Conservation (phyloP, 306 rosid species). For the Dryas drummondii region DNA sequence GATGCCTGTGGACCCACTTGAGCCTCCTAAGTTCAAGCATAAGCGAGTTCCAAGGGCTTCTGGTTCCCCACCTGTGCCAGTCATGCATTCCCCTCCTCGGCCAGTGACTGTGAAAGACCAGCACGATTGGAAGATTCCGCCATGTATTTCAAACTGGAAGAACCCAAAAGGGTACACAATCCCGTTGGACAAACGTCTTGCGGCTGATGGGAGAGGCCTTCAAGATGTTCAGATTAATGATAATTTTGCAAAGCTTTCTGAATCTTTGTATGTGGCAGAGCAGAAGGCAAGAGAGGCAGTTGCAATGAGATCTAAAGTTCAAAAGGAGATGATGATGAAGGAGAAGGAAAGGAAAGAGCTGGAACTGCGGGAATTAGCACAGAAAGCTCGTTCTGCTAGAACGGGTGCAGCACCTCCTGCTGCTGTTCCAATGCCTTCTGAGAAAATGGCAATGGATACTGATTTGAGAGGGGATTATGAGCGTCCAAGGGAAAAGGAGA, state of each 20-base stretch:
- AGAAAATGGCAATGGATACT: slow-evolving; percentile 46
- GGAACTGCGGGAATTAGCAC: slow-evolving; percentile 77
- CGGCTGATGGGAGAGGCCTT: slow-evolving; percentile 86
- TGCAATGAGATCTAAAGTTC: slow-evolving; percentile 90
- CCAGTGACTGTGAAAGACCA: slow-evolving; percentile 90
- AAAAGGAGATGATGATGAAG: slow-evolving; percentile 79
- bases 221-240: slow-evolving; percentile 89
- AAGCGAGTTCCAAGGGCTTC: slow-evolving; percentile 91
- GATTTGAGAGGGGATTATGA: slow-evolving; percentile 60
- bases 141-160: slow-evolving; percentile 93
- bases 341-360: slow-evolving; percentile 84
- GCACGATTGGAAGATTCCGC: slow-evolving; percentile 96
- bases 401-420: slow-evolving; percentile 64
- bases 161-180: slow-evolving; percentile 89
- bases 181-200: slow-evolving; percentile 88
- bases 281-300: slow-evolving; percentile 95
- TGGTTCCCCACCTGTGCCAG: slow-evolving; percentile 86
- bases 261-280: slow-evolving; percentile 80
- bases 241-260: slow-evolving; percentile 81
- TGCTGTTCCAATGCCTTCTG: slow-evolving; percentile 39
- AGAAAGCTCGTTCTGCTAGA: slow-evolving; percentile 79
- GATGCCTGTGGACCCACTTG: slow-evolving; percentile 93
- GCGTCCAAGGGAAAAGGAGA: slow-evolving; percentile 54
- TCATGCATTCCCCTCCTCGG: slow-evolving; percentile 90
- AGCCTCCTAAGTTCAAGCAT: slow-evolving; percentile 91